A percentile compares a stretch with the other conserved stretches of the same genome.
Evolutionary conservation across 176 grass and related monocot species (phyloP).

Genomic region (Aegilops speltoides): DNA sequence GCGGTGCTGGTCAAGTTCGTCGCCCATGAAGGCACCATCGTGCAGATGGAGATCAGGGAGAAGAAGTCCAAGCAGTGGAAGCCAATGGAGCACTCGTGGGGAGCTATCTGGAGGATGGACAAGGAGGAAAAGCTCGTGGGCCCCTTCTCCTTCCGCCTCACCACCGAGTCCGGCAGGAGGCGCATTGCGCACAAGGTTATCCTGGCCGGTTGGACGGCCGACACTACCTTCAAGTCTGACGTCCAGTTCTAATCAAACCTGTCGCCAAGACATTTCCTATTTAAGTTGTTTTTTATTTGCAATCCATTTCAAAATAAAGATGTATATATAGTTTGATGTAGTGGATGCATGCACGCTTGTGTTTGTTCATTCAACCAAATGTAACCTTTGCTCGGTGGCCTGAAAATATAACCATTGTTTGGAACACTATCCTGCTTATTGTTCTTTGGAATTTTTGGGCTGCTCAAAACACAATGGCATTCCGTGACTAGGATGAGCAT

Average conservation of each 20-base stretch:
- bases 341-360: background rate
- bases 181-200: constrained; percentile 48
- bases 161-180: constrained; percentile 52
- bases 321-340: background rate
- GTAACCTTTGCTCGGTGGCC: background rate
- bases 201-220: constrained; percentile 36
- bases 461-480: no score
- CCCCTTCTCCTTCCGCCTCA: constrained; percentile 66
- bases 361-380: background rate
- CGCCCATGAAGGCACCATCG: constrained; percentile 52
- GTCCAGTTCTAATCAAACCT: constrained; percentile 18
- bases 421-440: no score
- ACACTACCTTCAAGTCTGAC: constrained; percentile 38
- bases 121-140: background rate
- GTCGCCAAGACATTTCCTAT: background rate
- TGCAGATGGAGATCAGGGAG: constrained; percentile 51
- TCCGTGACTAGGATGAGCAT: no score
- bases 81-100: constrained; percentile 53
- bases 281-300: background rate
- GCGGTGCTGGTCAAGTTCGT: constrained; percentile 58
- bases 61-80: constrained; percentile 19
- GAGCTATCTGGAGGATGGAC: constrained; percentile 59
- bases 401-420: no score
- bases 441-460: no score
- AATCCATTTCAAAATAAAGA: background rate